Percentiles rank a stretch among this genome's conserved stretches.
Conservation (phyloP, 306 rosid species). For the Lagenaria siceraria region DNA sequence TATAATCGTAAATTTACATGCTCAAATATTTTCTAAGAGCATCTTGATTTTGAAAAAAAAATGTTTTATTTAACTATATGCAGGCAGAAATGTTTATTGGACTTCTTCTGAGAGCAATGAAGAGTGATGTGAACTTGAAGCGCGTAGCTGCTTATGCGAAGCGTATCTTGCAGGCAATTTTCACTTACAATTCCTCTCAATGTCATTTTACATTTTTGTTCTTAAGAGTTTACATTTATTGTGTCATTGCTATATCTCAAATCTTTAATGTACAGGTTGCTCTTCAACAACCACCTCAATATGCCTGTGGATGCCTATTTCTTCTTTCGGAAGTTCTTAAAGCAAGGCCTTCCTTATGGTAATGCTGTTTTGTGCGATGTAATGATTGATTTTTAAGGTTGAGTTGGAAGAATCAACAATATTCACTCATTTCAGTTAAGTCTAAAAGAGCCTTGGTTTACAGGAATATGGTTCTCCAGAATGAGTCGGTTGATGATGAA, state of each 20-base stretch:
- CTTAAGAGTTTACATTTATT: background rate
- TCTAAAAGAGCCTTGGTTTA: background rate
- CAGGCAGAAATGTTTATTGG: constrained; percentile 95
- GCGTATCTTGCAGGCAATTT: constrained; percentile 65
- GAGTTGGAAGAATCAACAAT: background rate
- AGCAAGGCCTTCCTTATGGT: constrained; percentile 88
- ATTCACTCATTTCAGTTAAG: background rate
- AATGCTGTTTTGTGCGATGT: constrained; percentile 8
- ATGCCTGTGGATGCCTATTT: constrained; percentile 88
- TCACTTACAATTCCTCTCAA: background rate
- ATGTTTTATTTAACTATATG: background rate
- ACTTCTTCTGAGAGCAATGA: constrained; percentile 85
- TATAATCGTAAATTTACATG: background rate
- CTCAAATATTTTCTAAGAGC: background rate
- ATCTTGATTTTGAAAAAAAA: background rate
- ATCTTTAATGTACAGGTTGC: constrained; percentile 45
- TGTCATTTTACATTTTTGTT: background rate
- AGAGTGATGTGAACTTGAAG: constrained; percentile 73
- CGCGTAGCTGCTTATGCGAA: constrained; percentile 84
- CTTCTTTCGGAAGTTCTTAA: constrained; percentile 91
- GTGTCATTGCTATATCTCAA: background rate
- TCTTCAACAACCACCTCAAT: constrained; percentile 94
- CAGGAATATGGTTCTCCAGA: constrained; percentile 76
- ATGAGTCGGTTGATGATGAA: constrained; percentile 68
- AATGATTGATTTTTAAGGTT: background rate